Base-by-base conservation (phyloP, 202 grass and related monocot genomes). In the Musa balbisiana region DNA sequence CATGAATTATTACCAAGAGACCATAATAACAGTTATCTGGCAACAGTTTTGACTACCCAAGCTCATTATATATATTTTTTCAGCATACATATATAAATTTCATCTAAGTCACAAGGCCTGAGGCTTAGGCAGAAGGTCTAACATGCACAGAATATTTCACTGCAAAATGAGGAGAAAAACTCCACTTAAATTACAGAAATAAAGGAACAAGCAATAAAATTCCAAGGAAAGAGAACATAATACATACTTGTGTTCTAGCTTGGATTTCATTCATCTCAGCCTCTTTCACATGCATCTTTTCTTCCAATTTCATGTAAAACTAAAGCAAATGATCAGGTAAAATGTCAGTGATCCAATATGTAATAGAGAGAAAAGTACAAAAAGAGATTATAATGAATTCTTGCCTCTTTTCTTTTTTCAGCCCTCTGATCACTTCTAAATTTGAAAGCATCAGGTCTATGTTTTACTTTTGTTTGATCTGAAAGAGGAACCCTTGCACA, bases 261-360 rank as follows among this genome's bases (percentile, higher is more conserved):
- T 80, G 78, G 14, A 80, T 52, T 69, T 80, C 69, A 80, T 62
- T 80, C 49, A 64, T 80, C 69, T 80, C 78, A 53, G n/a, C 69
- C 56, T 64, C 78, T 73, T 64, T 80, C 2, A 69, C 69, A 73
- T 80, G 78, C 29, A 73, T 15, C 56, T 73, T 80, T 22, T 73
- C 56, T 63, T 80, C 78, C 69, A 80, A 64, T 16, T 80, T 80
- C 43, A 11, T 80, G 58, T 64, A 63, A 63, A 80, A 80, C 78
- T 80, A 62, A 26, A 73, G 23, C 29, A 79, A 52, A 52, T 3
- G 33, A 20, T 63, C 14, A 1, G 27, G 20, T 13, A 25, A 77
- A 52, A 51, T 65, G 1, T 0, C 12, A 49, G 8, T 25, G 51
- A 13, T 68, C 3, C 20, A 58, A 20, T 21, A 53, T 20, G 13